These are phyloP conservation scores for Hypomontagnella submonticulosa DNA, from an alignment of 495 filamentous ascomycete species.

Conservation along the genomic window DNA sequence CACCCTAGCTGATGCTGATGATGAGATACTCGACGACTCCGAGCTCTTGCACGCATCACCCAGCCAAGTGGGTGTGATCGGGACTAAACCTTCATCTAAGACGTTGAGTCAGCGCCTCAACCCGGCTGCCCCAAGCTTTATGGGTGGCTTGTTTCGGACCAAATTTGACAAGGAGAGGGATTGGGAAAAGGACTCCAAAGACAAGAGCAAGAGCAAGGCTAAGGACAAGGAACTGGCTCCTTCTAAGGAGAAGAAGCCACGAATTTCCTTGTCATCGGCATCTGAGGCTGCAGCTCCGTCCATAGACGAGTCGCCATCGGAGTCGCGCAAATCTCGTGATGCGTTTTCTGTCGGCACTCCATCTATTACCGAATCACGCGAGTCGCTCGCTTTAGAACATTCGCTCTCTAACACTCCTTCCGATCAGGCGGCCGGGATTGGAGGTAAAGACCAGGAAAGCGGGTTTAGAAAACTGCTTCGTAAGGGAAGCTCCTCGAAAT, in stretches of 20 bases:
- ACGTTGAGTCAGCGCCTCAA: slow-evolving; percentile 57
- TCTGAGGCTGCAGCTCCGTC: slow-evolving; percentile 54
- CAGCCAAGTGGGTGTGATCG: slow-evolving; percentile 62
- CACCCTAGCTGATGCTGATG: slow-evolving; percentile 61
- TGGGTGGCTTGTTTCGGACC: slow-evolving; percentile 57
- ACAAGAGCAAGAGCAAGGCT: slow-evolving; percentile 45
- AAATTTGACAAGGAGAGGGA: slow-evolving; percentile 56
- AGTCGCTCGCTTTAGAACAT: slow-evolving; percentile 72
- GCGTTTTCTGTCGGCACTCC: slow-evolving; percentile 65
- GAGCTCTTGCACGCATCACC: slow-evolving; percentile 51
- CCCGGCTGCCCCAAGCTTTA: slow-evolving; percentile 64
- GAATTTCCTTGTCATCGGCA: slow-evolving; percentile 42
- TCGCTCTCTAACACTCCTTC: slow-evolving; percentile 73
- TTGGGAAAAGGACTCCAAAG: slow-evolving; percentile 50
- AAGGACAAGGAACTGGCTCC: slow-evolving; percentile 41
- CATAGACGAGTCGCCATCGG: slow-evolving; percentile 65
- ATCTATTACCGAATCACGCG: slow-evolving; percentile 75
- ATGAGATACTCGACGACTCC: slow-evolving; percentile 61
- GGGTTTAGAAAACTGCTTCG: slow-evolving; percentile 78
- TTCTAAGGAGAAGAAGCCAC: slow-evolving; percentile 54
- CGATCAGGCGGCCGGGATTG: slow-evolving; percentile 62
- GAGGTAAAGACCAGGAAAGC: slow-evolving; percentile 59
- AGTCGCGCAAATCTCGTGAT: slow-evolving; percentile 70
- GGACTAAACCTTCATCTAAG: slow-evolving; percentile 59
- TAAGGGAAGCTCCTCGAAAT: slow-evolving; percentile 83